Conservation (phyloP, 2,329 filamentous ascomycete genomes). For the Coleophoma cylindrospora region DNA sequence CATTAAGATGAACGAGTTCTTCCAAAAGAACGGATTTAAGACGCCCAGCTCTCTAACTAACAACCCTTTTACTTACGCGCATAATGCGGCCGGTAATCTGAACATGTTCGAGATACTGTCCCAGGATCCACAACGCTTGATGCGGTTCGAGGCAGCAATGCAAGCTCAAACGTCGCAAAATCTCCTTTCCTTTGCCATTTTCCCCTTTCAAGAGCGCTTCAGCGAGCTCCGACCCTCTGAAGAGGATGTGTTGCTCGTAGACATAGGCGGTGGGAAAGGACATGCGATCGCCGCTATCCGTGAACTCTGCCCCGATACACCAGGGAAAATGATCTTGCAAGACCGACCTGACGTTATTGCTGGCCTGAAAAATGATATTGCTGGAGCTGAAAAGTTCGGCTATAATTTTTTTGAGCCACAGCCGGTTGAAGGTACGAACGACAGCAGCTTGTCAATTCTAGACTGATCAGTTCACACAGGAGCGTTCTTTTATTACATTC, state of each 20-base stretch:
- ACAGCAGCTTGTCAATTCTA: background rate
- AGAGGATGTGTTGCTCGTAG: constrained; percentile 16
- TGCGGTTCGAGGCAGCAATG: constrained; percentile 24
- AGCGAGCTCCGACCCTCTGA: constrained; percentile 12
- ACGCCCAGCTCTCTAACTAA: constrained; percentile 13
- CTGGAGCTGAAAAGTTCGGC: constrained; percentile 19
- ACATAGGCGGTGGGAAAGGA: constrained; percentile 12
- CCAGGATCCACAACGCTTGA: constrained; percentile 17
- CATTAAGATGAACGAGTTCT: constrained; percentile 15
- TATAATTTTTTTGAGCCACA: constrained; percentile 30
- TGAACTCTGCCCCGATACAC: constrained; percentile 1
- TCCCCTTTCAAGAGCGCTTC: constrained; percentile 7
- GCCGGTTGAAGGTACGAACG: constrained; percentile 19
- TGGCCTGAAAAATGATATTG: background rate
- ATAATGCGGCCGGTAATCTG: constrained; percentile 17
- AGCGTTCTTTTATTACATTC: constrained; percentile 29
- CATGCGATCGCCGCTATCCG: constrained; percentile 9
- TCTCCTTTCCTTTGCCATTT: constrained; percentile 10
- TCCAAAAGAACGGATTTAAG: constrained; percentile 13
- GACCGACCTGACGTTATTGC: constrained; percentile 14
- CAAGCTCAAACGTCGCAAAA: constrained; percentile 10
- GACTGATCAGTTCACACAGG: constrained; percentile 7
- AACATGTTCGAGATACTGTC: constrained; percentile 22
- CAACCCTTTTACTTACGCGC: background rate
- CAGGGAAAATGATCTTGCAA: constrained; percentile 18